Percentiles rank a stretch among this genome's conserved stretches.
phyloP scores from a whole-genome alignment of 139 green algal genomes.

The Chlorella sp. region DNA sequence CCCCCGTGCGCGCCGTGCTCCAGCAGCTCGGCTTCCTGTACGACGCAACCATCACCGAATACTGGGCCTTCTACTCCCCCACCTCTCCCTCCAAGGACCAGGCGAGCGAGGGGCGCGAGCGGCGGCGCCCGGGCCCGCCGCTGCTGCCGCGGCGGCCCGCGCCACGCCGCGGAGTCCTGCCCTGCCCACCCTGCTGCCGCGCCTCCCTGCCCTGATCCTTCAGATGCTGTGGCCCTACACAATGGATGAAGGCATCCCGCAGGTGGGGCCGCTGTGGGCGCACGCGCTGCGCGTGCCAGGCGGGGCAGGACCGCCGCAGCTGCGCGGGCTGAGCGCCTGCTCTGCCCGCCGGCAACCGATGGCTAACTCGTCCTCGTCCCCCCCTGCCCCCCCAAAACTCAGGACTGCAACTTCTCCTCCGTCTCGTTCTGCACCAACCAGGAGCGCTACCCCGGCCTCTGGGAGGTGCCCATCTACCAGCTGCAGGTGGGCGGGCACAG shows the following conservation, averaged over 20 bases:
- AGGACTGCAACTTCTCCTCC: constrained; percentile 23
- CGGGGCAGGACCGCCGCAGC: background rate
- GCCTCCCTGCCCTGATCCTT: too few relatives aligned
- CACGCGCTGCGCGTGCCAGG: background rate
- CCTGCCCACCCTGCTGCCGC: too few relatives aligned
- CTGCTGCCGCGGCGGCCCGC: too few relatives aligned
- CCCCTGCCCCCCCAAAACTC: too few relatives aligned
- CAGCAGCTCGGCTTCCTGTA: constrained; percentile 31
- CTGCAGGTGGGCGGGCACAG: background rate
- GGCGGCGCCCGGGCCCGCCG: too few relatives aligned
- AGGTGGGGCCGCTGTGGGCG: constrained; percentile 5
- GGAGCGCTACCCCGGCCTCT: constrained; percentile 24
- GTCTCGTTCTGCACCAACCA: background rate
- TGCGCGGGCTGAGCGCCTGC: background rate
- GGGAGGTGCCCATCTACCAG: constrained; percentile 35
- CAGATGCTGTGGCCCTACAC: constrained; percentile 31
- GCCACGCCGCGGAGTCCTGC: too few relatives aligned
- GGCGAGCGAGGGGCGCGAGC: too few relatives aligned
- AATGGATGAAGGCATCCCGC: constrained; percentile 28
- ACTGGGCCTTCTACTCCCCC: constrained; percentile 15
- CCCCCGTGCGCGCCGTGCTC: constrained; percentile 4
- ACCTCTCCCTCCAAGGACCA: constrained; percentile 13
- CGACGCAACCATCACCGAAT: constrained; percentile 23
- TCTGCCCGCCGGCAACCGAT: background rate
- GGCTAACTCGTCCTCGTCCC: background rate